A percentile compares a stretch with the other conserved stretches of the same genome.
These are phyloP conservation scores for Phytophthora sp. DNA, from an alignment of 352 stramenopile genomes.

Conservation along the genomic window DNA sequence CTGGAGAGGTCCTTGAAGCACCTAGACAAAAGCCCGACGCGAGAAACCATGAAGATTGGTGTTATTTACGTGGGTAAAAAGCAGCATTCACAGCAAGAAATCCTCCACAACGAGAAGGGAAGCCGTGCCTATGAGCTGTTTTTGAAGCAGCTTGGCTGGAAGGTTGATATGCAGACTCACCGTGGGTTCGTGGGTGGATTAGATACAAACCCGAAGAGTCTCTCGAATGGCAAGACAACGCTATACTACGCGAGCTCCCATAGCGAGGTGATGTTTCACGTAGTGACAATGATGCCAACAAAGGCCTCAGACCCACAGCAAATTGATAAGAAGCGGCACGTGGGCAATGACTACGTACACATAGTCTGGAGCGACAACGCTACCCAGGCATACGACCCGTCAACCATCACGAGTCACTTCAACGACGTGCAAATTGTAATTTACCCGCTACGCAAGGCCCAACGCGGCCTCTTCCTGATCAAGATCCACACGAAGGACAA, in stretches of 20 bases:
- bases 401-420: constrained; percentile 90
- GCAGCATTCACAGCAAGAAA: constrained; percentile 81
- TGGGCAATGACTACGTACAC: constrained; percentile 89
- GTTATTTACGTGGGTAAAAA: constrained; percentile 85
- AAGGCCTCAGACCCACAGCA: constrained; percentile 80
- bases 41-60: constrained; percentile 92
- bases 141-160: constrained; percentile 79
- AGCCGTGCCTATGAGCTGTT: constrained; percentile 74
- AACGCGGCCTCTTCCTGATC: constrained; percentile 74
- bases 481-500: constrained; percentile 87
- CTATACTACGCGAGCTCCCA: constrained; percentile 86
- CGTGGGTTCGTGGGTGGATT: constrained; percentile 78
- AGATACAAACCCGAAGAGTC: constrained; percentile 80
- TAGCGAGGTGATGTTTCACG: constrained; percentile 88
- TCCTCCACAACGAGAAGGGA: constrained; percentile 79
- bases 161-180: constrained; percentile 71
- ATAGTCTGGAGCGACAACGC: constrained; percentile 89
- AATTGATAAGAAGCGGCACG: constrained; percentile 91
- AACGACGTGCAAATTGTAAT: constrained; percentile 90
- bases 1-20: constrained; percentile 84
- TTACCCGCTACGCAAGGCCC: constrained; percentile 67
- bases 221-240: constrained; percentile 76
- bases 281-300: constrained; percentile 90
- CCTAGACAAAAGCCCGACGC: constrained; percentile 83
- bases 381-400: constrained; percentile 73